These are phyloP conservation scores for Castanopsis chinensis DNA, from an alignment of 306 rosid species.

Conservation along the genomic window DNA sequence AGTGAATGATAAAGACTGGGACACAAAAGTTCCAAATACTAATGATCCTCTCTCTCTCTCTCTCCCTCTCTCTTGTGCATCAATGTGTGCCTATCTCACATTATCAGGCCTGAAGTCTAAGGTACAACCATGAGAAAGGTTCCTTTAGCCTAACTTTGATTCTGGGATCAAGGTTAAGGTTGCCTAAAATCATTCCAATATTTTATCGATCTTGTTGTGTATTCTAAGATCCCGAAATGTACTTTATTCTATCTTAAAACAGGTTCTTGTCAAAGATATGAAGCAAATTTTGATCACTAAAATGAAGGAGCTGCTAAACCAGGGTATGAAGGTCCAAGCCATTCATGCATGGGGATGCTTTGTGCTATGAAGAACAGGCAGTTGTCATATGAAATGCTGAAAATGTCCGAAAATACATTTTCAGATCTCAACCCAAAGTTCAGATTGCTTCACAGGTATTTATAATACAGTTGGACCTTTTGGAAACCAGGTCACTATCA, in stretches of 20 bases:
- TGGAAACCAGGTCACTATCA: not conserved
- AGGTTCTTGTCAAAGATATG: conserved; percentile 75
- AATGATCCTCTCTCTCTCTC: not conserved
- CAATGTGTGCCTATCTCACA: not conserved
- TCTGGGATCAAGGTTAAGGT: not conserved
- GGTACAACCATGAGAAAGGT: not conserved
- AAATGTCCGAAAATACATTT: conserved; percentile 79
- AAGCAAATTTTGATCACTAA: conserved; percentile 53
- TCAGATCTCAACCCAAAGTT: conserved; percentile 70
- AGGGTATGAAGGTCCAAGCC: conserved; percentile 66
- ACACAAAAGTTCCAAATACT: not conserved
- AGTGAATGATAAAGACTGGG: not conserved
- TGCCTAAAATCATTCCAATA: not conserved
- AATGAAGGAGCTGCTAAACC: conserved; percentile 57
- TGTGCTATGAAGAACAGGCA: conserved; percentile 62
- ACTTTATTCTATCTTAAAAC: conserved; percentile 1
- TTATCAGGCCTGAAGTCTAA: not conserved
- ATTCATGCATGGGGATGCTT: conserved; percentile 92
- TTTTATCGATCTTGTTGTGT: not conserved
- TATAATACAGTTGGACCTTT: not conserved
- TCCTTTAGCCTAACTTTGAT: not conserved
- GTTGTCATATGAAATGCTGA: conserved; percentile 73
- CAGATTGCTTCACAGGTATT: conserved; percentile 84
- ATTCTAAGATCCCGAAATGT: conserved; percentile 10
- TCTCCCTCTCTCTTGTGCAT: not conserved